A percentile compares a stretch with the other conserved stretches of the same genome.
phyloP scores from a whole-genome alignment of 305 asterid species.

The Solanum hybrid region DNA sequence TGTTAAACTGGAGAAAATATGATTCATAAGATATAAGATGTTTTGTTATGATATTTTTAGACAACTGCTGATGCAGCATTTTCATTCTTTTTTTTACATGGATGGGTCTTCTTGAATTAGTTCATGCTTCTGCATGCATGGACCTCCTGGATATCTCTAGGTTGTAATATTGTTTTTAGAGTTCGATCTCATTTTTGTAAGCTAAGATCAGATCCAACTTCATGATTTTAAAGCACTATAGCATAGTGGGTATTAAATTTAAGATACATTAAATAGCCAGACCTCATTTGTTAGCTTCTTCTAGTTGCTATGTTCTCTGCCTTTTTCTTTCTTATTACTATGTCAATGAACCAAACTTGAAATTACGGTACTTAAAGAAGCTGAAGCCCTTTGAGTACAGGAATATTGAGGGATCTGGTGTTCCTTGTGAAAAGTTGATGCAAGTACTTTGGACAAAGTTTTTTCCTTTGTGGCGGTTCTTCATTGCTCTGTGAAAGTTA shows the following conservation, averaged over 20 bases:
- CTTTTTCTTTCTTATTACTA: background rate
- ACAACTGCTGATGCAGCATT: background rate
- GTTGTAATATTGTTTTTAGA: background rate
- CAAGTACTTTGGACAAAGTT: background rate
- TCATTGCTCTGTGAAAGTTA: background rate
- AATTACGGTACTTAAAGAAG: background rate
- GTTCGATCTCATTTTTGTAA: background rate
- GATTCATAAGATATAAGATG: background rate
- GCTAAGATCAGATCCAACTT: background rate
- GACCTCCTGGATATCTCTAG: background rate
- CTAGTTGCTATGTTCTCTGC: background rate
- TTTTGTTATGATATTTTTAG: background rate
- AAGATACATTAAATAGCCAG: background rate
- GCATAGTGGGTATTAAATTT: background rate
- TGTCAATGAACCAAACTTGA: background rate
- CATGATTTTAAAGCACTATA: background rate
- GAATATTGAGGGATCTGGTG: background rate
- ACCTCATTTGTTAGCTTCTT: background rate
- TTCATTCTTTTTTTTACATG: background rate
- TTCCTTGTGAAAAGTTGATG: background rate
- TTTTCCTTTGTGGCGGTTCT: background rate
- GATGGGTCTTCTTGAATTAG: background rate
- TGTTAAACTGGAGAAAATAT: background rate
- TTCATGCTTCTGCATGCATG: background rate
- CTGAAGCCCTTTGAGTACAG: background rate